Conservation (phyloP, 2,329 filamentous ascomycete species). For the Balansia obtecta region DNA sequence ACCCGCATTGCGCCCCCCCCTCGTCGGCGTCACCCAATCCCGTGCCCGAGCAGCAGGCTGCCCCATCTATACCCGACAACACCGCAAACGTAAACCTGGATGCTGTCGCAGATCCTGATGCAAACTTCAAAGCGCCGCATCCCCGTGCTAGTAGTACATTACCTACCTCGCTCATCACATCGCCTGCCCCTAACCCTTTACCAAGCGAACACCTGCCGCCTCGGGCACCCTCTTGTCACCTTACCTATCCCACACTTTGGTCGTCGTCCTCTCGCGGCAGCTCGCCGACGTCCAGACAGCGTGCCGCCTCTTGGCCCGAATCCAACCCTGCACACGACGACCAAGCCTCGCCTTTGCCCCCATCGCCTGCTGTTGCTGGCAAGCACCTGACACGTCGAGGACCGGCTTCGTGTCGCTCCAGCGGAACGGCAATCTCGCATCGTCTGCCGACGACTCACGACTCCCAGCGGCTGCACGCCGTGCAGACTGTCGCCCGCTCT, state of each 20-base stretch:
- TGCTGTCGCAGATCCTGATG: slow-evolving; percentile 5
- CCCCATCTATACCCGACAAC: slow-evolving; percentile 10
- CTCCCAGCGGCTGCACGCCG: slow-evolving; percentile 20
- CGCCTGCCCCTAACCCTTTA: slow-evolving; percentile 4
- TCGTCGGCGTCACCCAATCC: slow-evolving; percentile 18
- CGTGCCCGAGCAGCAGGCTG: slow-evolving; percentile 8
- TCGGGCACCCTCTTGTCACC: slow-evolving; percentile 8
- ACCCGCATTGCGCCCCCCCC: slow-evolving; percentile 2
- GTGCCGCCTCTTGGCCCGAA: slow-evolving; percentile 9
- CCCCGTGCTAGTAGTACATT: not conserved
- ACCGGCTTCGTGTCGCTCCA: slow-evolving; percentile 24
- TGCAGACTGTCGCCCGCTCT: slow-evolving; percentile 12
- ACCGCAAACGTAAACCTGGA: slow-evolving; percentile 10
- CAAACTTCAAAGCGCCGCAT: slow-evolving; percentile 1
- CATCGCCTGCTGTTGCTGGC: slow-evolving; percentile 15
- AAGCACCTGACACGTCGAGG: slow-evolving; percentile 25
- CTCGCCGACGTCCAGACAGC: slow-evolving; percentile 4
- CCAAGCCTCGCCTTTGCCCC: slow-evolving; percentile 9
- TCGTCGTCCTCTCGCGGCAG: slow-evolving; percentile 3
- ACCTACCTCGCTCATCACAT: not conserved
- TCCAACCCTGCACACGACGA: slow-evolving; percentile 12
- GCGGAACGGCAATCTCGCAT: slow-evolving; percentile 20
- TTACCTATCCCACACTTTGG: not conserved
- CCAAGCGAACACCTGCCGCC: slow-evolving; percentile 6
- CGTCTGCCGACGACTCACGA: slow-evolving; percentile 20